These are phyloP conservation scores for Kodamaea sp. DNA, from an alignment of 1,139 yeast species.

Conservation along the genomic window DNA sequence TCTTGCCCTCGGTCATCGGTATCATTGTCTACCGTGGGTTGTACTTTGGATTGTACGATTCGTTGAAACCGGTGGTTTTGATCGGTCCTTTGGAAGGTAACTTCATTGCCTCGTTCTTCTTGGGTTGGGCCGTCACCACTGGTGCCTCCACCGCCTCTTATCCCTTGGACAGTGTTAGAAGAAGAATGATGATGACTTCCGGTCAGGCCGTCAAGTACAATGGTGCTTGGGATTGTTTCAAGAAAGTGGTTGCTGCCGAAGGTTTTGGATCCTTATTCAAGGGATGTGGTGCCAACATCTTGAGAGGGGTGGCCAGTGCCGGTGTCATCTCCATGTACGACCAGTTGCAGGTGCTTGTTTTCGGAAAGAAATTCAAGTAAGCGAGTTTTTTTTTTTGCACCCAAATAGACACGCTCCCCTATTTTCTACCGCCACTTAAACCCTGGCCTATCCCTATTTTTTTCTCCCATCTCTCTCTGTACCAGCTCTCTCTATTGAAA, in stretches of 20 bases:
- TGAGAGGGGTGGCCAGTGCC: slow-evolving; percentile 61
- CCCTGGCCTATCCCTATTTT: too few relatives aligned
- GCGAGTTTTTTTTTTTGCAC: too few relatives aligned
- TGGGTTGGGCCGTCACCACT: slow-evolving; percentile 57
- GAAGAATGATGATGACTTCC: slow-evolving; percentile 61
- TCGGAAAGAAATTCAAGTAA: slow-evolving; percentile 50
- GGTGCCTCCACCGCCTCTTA: slow-evolving; percentile 58
- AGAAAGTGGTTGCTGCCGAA: slow-evolving; percentile 52
- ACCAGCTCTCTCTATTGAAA: too few relatives aligned
- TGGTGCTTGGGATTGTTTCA: slow-evolving; percentile 54
- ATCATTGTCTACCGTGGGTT: slow-evolving; percentile 58
- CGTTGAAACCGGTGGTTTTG: slow-evolving; percentile 54
- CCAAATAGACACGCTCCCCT: too few relatives aligned
- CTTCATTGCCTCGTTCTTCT: slow-evolving; percentile 55
- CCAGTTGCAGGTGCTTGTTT: slow-evolving; percentile 51
- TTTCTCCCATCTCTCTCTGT: too few relatives aligned
- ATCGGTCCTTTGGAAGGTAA: slow-evolving; percentile 59
- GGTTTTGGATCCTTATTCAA: slow-evolving; percentile 53
- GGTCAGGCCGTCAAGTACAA: slow-evolving; percentile 56
- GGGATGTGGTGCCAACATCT: slow-evolving; percentile 60
- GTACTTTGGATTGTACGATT: slow-evolving; percentile 56
- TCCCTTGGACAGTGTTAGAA: slow-evolving; percentile 57
- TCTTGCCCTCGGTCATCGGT: slow-evolving; percentile 57
- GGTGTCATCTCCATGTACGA: slow-evolving; percentile 57
- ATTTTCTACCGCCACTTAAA: too few relatives aligned